Percentiles rank a stretch among this genome's conserved stretches.
These are phyloP conservation scores for Populus hybrid DNA, from an alignment of 441 rosid genomes.

Conservation along the genomic window DNA sequence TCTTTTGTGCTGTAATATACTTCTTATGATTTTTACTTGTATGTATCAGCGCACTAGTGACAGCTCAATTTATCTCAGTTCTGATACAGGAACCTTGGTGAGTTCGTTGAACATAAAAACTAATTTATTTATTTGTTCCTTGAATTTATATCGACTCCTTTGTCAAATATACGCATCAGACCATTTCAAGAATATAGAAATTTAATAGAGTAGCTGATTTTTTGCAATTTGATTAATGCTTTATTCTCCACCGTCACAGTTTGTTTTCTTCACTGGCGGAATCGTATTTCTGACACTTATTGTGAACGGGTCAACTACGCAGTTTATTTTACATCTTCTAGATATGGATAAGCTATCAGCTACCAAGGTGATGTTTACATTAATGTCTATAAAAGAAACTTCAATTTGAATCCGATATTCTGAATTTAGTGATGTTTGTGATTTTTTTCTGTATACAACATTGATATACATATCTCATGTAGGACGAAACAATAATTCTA, in stretches of 20 bases:
- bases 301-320: constrained; percentile 89
- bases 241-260: constrained; percentile 41
- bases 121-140: neutral
- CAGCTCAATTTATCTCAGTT: constrained; percentile 38
- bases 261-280: constrained; percentile 92
- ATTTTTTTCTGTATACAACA: neutral
- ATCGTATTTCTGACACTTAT: constrained; percentile 89
- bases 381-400: neutral
- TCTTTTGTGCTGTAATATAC: neutral
- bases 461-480: neutral
- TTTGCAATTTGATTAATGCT: neutral
- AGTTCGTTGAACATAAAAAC: constrained; percentile 28
- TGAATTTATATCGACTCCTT: neutral
- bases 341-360: constrained; percentile 64
- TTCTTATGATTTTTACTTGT: constrained; percentile 20
- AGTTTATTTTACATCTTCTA: constrained; percentile 67
- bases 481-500: neutral
- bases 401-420: neutral
- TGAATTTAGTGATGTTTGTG: neutral
- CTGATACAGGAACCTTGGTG: constrained; percentile 83
- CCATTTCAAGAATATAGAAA: neutral
- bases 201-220: neutral
- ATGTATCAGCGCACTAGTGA: constrained; percentile 61
- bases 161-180: neutral
- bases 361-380: constrained; percentile 56